These are phyloP conservation scores for Aspergillus leporis DNA, from an alignment of 495 filamentous ascomycete species.

Conservation along the genomic window DNA sequence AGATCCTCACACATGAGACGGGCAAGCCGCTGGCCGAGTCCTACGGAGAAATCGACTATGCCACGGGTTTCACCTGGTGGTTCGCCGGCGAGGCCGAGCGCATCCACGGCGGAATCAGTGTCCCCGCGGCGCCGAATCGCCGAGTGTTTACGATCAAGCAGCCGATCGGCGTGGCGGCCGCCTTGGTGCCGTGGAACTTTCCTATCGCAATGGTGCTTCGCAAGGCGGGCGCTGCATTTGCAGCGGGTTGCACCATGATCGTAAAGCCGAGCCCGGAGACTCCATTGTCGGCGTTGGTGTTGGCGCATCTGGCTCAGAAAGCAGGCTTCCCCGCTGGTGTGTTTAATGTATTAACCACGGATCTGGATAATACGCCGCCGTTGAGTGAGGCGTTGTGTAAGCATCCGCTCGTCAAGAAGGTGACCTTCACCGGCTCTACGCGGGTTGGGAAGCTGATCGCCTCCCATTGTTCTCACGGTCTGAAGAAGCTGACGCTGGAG, in stretches of 20 bases:
- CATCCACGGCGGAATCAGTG: slow-evolving; percentile 59
- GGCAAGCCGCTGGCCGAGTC: slow-evolving; percentile 64
- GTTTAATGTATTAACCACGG: slow-evolving; percentile 56
- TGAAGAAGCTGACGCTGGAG: slow-evolving; percentile 74
- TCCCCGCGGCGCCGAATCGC: slow-evolving; percentile 57
- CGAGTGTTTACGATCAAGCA: slow-evolving; percentile 71
- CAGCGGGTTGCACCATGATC: slow-evolving; percentile 70
- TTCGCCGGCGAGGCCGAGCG: slow-evolving; percentile 71
- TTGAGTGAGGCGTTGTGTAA: slow-evolving; percentile 66
- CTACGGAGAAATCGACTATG: slow-evolving; percentile 61
- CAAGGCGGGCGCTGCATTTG: slow-evolving; percentile 68
- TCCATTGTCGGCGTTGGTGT: slow-evolving; percentile 52
- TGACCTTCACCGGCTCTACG: slow-evolving; percentile 73
- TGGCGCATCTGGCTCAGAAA: slow-evolving; percentile 53
- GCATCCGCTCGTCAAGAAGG: slow-evolving; percentile 65
- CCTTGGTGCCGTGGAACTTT: slow-evolving; percentile 68
- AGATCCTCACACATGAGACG: slow-evolving; percentile 62
- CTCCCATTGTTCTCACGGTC: slow-evolving; percentile 55
- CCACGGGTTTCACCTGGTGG: slow-evolving; percentile 62
- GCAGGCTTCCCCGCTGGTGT: slow-evolving; percentile 59
- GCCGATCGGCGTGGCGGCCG: slow-evolving; percentile 64
- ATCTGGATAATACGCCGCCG: slow-evolving; percentile 61
- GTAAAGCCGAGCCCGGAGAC: slow-evolving; percentile 64
- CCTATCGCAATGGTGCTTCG: slow-evolving; percentile 66
- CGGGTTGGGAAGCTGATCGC: slow-evolving; percentile 64